Evolutionary conservation across 805 yeast genomes (phyloP).

Genomic region (Wickerhamomyces bovis): DNA sequence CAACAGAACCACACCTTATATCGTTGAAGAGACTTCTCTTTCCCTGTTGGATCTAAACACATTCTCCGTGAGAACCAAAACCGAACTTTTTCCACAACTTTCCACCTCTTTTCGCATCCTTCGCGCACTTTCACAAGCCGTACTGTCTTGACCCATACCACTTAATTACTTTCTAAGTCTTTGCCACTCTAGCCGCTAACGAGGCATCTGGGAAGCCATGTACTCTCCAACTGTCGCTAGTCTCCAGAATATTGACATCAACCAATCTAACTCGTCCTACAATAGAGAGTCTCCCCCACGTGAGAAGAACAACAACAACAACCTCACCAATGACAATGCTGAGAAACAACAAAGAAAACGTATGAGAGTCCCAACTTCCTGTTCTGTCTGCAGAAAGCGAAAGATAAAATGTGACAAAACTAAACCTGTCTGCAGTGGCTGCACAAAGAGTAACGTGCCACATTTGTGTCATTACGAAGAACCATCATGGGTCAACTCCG

Average conservation of each 20-base stretch:
- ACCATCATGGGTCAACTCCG: conserved; percentile 52
- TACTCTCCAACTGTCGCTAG: background rate
- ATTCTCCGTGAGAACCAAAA: no score
- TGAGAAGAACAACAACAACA: no score
- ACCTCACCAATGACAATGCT: background rate
- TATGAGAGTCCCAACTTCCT: conserved; percentile 38
- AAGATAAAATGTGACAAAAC: conserved; percentile 42
- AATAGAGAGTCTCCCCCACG: background rate
- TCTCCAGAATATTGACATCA: background rate
- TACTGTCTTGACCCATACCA: no score
- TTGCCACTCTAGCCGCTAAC: background rate
- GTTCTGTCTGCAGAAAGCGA: conserved; percentile 42
- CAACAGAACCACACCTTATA: no score
- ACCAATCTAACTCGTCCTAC: background rate
- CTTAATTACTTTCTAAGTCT: no score
- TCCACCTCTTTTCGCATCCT: no score
- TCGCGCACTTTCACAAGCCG: no score
- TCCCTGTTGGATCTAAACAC: no score
- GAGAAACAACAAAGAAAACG: conserved; percentile 8
- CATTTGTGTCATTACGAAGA: conserved; percentile 52
- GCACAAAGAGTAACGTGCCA: conserved; percentile 49
- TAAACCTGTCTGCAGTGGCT: conserved; percentile 49
- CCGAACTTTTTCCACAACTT: no score
- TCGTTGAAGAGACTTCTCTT: no score
- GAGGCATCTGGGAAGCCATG: background rate